These are phyloP conservation scores for Juglanconis oblonga DNA, from an alignment of 2,329 filamentous ascomycete species.

Conservation along the genomic window DNA sequence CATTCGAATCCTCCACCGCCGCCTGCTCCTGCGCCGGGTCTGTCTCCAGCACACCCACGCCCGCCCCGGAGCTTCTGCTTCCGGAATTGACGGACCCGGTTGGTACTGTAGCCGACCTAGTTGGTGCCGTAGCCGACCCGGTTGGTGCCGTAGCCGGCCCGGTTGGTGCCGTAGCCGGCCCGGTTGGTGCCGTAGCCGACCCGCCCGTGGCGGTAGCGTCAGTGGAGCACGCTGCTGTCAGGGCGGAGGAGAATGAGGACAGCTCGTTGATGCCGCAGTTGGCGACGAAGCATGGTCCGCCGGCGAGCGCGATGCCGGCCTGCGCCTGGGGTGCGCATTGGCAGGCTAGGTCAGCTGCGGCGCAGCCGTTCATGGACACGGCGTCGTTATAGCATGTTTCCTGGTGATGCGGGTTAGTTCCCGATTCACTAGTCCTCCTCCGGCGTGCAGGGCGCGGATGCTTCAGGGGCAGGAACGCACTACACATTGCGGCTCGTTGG, in stretches of 20 bases:
- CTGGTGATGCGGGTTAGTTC: neutral
- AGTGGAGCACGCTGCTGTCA: neutral
- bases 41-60: too few species aligned
- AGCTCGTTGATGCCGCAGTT: neutral
- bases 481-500: conserved; percentile 6
- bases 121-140: neutral
- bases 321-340: neutral
- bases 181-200: neutral
- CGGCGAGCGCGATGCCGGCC: conserved; percentile 2
- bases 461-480: neutral
- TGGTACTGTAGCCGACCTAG: neutral
- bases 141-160: neutral
- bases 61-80: too few species aligned
- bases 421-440: too few species aligned
- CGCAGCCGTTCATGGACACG: neutral
- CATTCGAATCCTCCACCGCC: too few species aligned
- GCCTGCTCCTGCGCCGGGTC: too few species aligned
- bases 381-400: conserved; percentile 2
- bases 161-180: neutral
- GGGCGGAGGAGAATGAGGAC: neutral
- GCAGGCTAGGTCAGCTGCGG: neutral
- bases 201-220: neutral
- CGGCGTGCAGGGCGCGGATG: too few species aligned
- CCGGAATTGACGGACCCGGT: too few species aligned
- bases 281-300: conserved; percentile 2